Evolutionary conservation across 371 early-diverging fungal genomes (phyloP), one percentile per base, ranked within the genome.

Genomic region (Cokeromyces recurvatus): DNA sequence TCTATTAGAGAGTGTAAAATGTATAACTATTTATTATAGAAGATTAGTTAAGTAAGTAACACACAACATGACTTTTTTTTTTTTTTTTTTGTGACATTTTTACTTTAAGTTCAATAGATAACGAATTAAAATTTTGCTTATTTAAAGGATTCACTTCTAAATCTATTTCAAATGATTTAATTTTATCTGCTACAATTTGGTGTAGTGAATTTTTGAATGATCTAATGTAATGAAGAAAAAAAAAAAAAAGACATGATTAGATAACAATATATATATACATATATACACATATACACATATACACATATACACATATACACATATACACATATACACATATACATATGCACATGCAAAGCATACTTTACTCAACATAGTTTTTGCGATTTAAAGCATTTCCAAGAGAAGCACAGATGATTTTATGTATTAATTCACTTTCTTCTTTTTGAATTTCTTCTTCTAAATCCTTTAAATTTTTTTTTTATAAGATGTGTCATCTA

Each of bases 371-470:
- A 32, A 68, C 40, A 4, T 43, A 51, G 12, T 62, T 59, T 46
- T 62, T 73, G 15, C 73, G 57, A 46, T 73, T 73, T 17, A 68
- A 41, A 11, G 55, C 55, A 38, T 73, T 73, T 32, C 67, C 64
- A 0, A 68, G 41, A 24, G 62, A 59, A 11, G 62, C 49, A 25
- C 69, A 63, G 10, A 67, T 38, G n/a, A 66, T 42, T 5, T 54
- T 32, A 48, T 64, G 51, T 10, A 71, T 39, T 6, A 62, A 39
- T 21, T 58, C 53, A 19, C 46, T 63, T 19, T 31, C 47, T 38
- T 54, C 36, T 32, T 51, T 52, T 43, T 54, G 48, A 11, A 47
- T 32, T 25, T 64, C 49, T 3, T 46, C 47, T 53, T 66, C 67
- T n/a, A 71, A 43, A 19, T 63, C 55, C 71, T 71, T n/a, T 11